phyloP scores from a whole-genome alignment of 2,329 filamentous ascomycete genomes.

The Calonectria honghensis region DNA sequence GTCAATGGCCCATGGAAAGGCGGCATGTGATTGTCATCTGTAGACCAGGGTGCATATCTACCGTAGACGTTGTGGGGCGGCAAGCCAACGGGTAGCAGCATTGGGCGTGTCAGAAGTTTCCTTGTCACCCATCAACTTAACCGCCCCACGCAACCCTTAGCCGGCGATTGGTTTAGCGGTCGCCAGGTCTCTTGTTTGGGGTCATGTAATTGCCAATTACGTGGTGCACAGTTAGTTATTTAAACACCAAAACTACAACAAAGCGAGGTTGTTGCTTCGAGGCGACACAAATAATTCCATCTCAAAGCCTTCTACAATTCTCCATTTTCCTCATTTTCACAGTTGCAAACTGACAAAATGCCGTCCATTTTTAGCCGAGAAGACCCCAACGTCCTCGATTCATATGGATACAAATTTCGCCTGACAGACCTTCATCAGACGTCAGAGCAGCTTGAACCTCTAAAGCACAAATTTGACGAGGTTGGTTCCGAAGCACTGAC shows the following conservation, averaged over 20 bases:
- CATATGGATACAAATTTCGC: constrained; percentile 28
- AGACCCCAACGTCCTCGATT: constrained; percentile 1
- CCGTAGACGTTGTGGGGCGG: no score
- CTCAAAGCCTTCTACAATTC: neutral
- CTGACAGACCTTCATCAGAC: constrained; percentile 15
- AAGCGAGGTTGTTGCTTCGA: neutral
- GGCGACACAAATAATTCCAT: neutral
- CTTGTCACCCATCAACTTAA: neutral
- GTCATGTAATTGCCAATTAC: neutral
- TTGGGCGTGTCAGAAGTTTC: neutral
- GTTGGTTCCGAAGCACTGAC: constrained; percentile 10
- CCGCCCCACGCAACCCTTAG: neutral
- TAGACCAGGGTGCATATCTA: neutral
- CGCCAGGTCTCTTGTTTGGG: neutral
- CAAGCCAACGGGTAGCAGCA: no score
- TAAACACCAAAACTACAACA: neutral
- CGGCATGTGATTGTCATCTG: neutral
- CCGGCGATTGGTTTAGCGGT: neutral
- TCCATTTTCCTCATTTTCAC: neutral
- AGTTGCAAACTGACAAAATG: neutral
- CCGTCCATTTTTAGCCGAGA: neutral
- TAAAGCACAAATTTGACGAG: constrained; percentile 21
- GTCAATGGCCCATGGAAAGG: neutral
- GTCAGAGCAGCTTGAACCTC: constrained; percentile 5
- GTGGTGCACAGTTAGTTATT: neutral